Evolutionary conservation across 2,329 filamentous ascomycete genomes (phyloP).

Genomic region (Teratosphaeria pseudoeucalypti): DNA sequence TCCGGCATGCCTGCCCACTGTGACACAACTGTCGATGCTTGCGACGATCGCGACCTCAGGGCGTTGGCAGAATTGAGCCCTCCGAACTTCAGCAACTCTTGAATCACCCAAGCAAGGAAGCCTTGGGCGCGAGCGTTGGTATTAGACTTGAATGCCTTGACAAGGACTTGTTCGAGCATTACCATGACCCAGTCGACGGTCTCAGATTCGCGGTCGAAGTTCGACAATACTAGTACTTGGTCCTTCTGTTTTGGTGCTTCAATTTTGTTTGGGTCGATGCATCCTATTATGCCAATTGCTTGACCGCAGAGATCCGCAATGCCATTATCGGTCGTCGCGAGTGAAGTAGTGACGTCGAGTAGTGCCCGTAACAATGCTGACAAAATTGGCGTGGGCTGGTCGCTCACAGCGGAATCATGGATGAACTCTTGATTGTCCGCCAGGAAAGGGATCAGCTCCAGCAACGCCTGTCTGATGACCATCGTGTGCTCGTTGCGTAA

Average conservation of each 20-base stretch:
- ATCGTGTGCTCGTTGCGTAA: conserved; percentile 74
- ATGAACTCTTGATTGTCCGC: conserved; percentile 64
- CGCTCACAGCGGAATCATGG: conserved; percentile 67
- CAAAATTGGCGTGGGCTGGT: conserved; percentile 70
- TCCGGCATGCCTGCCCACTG: conserved; percentile 70
- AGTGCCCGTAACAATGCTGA: conserved; percentile 63
- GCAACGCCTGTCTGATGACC: conserved; percentile 71
- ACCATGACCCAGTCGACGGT: conserved; percentile 78
- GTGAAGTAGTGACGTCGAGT: conserved; percentile 75
- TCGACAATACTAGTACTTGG: conserved; percentile 77
- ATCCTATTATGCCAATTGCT: conserved; percentile 81
- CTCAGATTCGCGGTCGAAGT: conserved; percentile 70
- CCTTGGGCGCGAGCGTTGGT: conserved; percentile 82
- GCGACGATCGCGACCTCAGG: conserved; percentile 42
- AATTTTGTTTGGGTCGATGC: conserved; percentile 80
- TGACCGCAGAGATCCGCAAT: conserved; percentile 67
- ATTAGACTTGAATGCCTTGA: conserved; percentile 82
- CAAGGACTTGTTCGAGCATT: conserved; percentile 74
- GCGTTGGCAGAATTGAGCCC: conserved; percentile 54
- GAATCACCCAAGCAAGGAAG: conserved; percentile 89
- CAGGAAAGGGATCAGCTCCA: conserved; percentile 66
- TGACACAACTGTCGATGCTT: conserved; percentile 49
- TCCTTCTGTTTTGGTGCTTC: conserved; percentile 68
- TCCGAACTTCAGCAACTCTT: conserved; percentile 72
- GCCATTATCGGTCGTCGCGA: conserved; percentile 55